Evolutionary conservation across 805 yeast species (phyloP), one percentile per base, ranked within the genome.

Genomic region (Candida coleopterorum): DNA sequence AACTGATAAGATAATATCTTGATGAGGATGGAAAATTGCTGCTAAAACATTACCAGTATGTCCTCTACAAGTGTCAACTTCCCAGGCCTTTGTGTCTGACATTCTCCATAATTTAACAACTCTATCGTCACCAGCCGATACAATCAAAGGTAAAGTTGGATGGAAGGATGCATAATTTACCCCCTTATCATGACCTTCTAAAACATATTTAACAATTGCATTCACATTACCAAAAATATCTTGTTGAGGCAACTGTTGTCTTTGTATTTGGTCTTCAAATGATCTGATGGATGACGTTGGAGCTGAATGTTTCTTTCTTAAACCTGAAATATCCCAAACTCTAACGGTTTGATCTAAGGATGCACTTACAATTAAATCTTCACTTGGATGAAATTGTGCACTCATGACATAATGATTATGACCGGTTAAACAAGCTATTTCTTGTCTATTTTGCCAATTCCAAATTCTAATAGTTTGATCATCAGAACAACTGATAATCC

Each of bases 391-490:
- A 75, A 93, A 93, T 61, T 86, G 94, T 2, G 98, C 97, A 51
- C 94, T 85, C 93, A 93, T 86, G 38, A 93, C 97, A 62, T 94
- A 93, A 67, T 93, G 98, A 64, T 87, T 89, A 63, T 93, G 99
- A 44, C 99, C 98, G 6, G 98, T 90, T 49, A 93, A 68, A 53
- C 96, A 87, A 8, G 97, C 97, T 54, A 93, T 84, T 53, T 93
- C 97, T 59, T 88, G 90, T 50, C 98, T 80, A 60, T 89, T 89
- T 70, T 94, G 98, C 98, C 98, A 93, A 67, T 93, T 94, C 99
- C 99, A 93, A 47, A 93, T 90, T 59, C 99, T 77, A 47, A 94
- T 88, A 22, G 99, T 93, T 66, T 93, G 98, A 70, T 93, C 99
- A 63, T 93, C 99, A 30, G 96, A 86, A 43, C 93, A 81, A 18